These are phyloP conservation scores for Pythium vanterpoolii DNA, from an alignment of 352 stramenopile species.

Conservation along the genomic window DNA sequence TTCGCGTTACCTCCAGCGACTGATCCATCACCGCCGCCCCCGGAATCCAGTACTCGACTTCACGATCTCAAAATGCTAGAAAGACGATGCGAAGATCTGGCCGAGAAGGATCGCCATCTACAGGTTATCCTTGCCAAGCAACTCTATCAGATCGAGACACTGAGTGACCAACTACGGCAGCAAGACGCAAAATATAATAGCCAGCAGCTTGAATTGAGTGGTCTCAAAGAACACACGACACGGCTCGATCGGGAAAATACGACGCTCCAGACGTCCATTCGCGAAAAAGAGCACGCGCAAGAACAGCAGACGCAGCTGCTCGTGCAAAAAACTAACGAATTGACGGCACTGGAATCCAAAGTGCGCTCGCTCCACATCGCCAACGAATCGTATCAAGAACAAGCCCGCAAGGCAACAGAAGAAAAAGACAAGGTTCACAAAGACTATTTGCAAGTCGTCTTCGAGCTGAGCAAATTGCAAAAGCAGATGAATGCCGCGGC, in stretches of 20 bases:
- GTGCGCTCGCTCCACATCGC: slow-evolving; percentile 29
- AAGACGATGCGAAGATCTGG: slow-evolving; percentile 7
- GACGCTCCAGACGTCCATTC: slow-evolving; percentile 18
- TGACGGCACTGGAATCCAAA: slow-evolving; percentile 24
- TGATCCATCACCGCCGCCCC: not conserved
- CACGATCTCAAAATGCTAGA: slow-evolving; percentile 6
- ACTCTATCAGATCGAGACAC: slow-evolving; percentile 17
- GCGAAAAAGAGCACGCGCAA: slow-evolving; percentile 27
- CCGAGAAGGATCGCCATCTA: slow-evolving; percentile 12
- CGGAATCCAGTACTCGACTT: not conserved
- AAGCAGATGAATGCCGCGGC: slow-evolving; percentile 40
- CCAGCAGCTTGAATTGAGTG: slow-evolving; percentile 16
- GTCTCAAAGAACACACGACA: slow-evolving; percentile 21
- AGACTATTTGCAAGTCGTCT: slow-evolving; percentile 49
- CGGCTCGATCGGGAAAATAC: slow-evolving; percentile 25
- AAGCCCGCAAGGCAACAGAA: slow-evolving; percentile 27
- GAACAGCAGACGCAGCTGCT: slow-evolving; percentile 24
- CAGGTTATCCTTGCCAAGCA: slow-evolving; percentile 13
- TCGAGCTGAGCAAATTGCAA: slow-evolving; percentile 40
- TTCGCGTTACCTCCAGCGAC: not conserved
- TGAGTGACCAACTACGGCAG: slow-evolving; percentile 17
- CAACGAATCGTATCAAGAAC: slow-evolving; percentile 34
- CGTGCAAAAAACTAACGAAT: slow-evolving; percentile 29
- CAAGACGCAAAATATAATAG: slow-evolving; percentile 9
- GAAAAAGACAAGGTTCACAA: slow-evolving; percentile 47